Evolutionary conservation across 2,329 filamentous ascomycete species (phyloP).

Genomic region (Fusarium virguliforme): DNA sequence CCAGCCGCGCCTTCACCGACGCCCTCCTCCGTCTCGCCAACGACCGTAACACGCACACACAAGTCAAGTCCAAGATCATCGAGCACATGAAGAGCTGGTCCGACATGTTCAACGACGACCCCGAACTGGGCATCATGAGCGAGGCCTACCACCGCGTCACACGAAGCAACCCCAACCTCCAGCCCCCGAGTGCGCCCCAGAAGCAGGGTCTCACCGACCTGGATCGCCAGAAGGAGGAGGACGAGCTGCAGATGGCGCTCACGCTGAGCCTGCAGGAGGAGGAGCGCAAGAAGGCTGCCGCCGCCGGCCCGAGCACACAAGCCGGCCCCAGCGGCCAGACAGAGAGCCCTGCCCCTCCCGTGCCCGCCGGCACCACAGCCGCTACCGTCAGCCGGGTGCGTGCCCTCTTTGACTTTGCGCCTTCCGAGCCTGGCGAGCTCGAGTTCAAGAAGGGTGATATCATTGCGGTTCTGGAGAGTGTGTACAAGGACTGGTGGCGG

Average conservation of each 20-base stretch:
- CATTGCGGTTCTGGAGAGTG: slow-evolving; percentile 96
- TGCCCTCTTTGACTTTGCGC: slow-evolving; percentile 94
- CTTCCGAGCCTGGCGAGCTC: slow-evolving; percentile 93
- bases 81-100: slow-evolving; percentile 98
- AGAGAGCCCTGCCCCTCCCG: slow-evolving; percentile 66
- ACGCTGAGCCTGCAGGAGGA: slow-evolving; percentile 95
- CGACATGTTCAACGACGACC: slow-evolving; percentile 91
- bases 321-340: slow-evolving; percentile 59
- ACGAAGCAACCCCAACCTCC: slow-evolving; percentile 86
- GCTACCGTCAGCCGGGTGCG: slow-evolving; percentile 96
- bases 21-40: slow-evolving; percentile 90
- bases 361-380: slow-evolving; percentile 89
- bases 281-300: slow-evolving; percentile 69
- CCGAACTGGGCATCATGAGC: slow-evolving; percentile 97
- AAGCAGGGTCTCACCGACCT: slow-evolving; percentile 92
- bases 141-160: slow-evolving; percentile 93
- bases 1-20: slow-evolving; percentile 94
- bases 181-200: slow-evolving; percentile 91
- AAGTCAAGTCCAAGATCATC: slow-evolving; percentile 97
- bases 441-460: slow-evolving; percentile 98
- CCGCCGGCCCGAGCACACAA: slow-evolving; percentile 54
- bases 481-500: slow-evolving; percentile 99
- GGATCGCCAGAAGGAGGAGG: slow-evolving; percentile 95
- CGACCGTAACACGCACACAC: slow-evolving; percentile 95
- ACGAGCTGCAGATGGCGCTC: slow-evolving; percentile 96